Evolutionary conservation across 192 early-diverging fungal species (phyloP), one percentile per base, ranked within the genome.

Genomic region (Podila horticola): DNA sequence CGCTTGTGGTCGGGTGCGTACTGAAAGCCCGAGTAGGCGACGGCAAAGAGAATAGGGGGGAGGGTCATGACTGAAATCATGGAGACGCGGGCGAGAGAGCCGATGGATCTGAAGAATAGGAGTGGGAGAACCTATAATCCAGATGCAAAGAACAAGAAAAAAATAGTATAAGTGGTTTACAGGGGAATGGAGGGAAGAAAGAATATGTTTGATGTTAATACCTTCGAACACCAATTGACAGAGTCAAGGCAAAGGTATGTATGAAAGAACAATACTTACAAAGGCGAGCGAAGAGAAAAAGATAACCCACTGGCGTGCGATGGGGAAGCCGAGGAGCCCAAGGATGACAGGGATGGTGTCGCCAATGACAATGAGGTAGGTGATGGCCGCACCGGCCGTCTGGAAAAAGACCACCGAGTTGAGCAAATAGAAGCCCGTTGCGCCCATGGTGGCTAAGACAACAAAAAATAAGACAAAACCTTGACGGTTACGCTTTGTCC

Each of bases 41-140:
- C 90, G 2, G 86, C 86, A 20, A 82, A 45, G 22, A 93, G 79
- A 62, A 93, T 93, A n/a, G 89, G 75, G 1, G 92, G 92, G 45
- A 93, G 61, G 12, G 89, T 85, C 26, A 91, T 58, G 1, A 91
- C 88, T 5, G 91, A 90, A 22, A 89, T 52, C 1, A 87, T 85
- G 3, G 92, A 93, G 22, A 86, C 72, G 45, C 64, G 68, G 11
- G 88, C 85, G 17, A 92, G 69, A 4, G 91, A 87, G 29, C 87
- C 92, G 11, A 93, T 84, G 0, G 88, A 92, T 66, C 88, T 81
- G 65, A 86, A 89, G 64, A 93, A 89, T 50, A 88, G 76, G 55
- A 92, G 81, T 69, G 92, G 92, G 52, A 91, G 81, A 31, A 90
- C 83, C 86, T 87, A 45, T n/a, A n/a, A 4, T n/a, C 19, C 17